These are phyloP conservation scores for Kurtzmaniella natalensis DNA, from an alignment of 1,139 yeast species.

Conservation along the genomic window DNA sequence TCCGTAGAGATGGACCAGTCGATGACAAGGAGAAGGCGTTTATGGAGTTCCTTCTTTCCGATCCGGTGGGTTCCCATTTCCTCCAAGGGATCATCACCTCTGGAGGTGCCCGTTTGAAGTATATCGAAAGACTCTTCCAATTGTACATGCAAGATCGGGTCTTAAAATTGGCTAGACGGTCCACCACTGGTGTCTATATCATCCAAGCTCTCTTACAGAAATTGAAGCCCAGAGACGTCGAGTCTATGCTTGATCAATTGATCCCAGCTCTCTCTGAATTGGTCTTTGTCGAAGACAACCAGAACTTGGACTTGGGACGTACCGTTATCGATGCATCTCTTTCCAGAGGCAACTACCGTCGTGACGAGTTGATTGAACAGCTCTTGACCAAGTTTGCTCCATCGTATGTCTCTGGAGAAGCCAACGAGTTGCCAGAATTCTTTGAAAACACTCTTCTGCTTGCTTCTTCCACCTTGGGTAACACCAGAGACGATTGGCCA, in stretches of 20 bases:
- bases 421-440: constrained; percentile 41
- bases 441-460: constrained; percentile 62
- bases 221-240: constrained; percentile 55
- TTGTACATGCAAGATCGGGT: constrained; percentile 73
- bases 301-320: constrained; percentile 68
- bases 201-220: constrained; percentile 64
- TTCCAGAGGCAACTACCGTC: constrained; percentile 53
- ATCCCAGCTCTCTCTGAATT: constrained; percentile 64
- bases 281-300: constrained; percentile 45
- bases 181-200: constrained; percentile 80
- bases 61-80: constrained; percentile 89
- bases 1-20: constrained; percentile 34
- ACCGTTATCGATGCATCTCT: constrained; percentile 66
- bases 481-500: constrained; percentile 86
- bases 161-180: constrained; percentile 68
- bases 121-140: constrained; percentile 64
- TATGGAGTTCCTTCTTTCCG: constrained; percentile 79
- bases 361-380: constrained; percentile 61
- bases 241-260: constrained; percentile 61
- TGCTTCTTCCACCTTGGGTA: constrained; percentile 70
- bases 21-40: constrained; percentile 72
- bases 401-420: constrained; percentile 31
- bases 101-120: constrained; percentile 60
- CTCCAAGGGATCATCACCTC: constrained; percentile 63
- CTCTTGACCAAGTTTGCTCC: constrained; percentile 59